phyloP scores from a whole-genome alignment of 352 stramenopile genomes.

The Chrysophaeum taylorii region DNA sequence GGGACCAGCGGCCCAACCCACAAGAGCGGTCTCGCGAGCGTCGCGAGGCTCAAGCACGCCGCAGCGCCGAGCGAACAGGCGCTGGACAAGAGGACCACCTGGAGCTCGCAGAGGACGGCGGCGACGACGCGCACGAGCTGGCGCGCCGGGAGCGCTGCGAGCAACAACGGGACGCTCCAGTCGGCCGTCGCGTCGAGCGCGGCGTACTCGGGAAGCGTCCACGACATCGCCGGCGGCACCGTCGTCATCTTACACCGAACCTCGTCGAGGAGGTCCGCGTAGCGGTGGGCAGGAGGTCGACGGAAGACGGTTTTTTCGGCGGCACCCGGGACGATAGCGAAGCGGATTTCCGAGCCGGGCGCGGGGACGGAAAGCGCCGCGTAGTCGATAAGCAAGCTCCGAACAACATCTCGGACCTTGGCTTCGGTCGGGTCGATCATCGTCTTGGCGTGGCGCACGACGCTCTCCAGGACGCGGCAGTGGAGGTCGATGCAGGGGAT shows the following conservation, averaged over 20 bases:
- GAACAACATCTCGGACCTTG: background rate
- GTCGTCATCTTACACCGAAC: background rate
- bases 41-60: conserved; percentile 18
- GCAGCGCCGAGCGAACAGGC: background rate
- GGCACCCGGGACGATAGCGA: background rate
- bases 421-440: background rate
- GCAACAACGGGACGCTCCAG: conserved; percentile 19
- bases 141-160: conserved; percentile 17
- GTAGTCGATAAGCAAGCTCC: background rate
- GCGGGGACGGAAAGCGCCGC: background rate
- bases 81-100: conserved; percentile 20
- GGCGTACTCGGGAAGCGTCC: conserved; percentile 19
- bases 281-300: too few species aligned
- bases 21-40: conserved; percentile 23
- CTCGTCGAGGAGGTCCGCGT: background rate
- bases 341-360: background rate
- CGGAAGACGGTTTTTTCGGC: too few species aligned
- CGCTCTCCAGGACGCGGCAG: conserved; percentile 15
- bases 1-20: conserved; percentile 26
- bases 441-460: background rate
- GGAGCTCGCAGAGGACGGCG: conserved; percentile 28
- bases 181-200: conserved; percentile 16
- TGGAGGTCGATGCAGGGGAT: conserved; percentile 28
- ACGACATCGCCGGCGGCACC: background rate
- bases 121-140: conserved; percentile 24